These are phyloP conservation scores for Umbilicaria muhlenbergii DNA, from an alignment of 495 filamentous ascomycete genomes.

Conservation along the genomic window DNA sequence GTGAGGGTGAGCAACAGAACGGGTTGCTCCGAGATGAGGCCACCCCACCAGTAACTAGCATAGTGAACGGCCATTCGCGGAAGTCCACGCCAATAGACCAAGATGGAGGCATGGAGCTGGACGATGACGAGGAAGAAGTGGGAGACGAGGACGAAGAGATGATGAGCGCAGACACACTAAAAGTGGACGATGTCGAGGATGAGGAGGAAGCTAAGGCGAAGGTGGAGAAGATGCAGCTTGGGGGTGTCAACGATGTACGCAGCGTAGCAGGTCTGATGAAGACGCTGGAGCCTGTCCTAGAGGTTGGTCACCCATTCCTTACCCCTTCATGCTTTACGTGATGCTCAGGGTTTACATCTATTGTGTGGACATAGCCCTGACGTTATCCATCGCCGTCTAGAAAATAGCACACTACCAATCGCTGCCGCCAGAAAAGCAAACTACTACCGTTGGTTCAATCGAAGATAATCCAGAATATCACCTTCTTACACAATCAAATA, in stretches of 20 bases:
- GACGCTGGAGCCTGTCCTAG: conserved; percentile 56
- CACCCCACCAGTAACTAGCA: conserved; percentile 11
- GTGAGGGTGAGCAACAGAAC: conserved; percentile 36
- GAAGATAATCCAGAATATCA: conserved; percentile 82
- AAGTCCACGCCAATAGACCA: conserved; percentile 20
- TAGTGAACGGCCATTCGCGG: conserved; percentile 15
- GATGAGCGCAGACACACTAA: conserved; percentile 7
- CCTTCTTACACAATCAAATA: conserved; percentile 68
- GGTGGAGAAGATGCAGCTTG: conserved; percentile 65
- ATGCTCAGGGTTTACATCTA: conserved; percentile 27
- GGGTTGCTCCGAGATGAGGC: conserved; percentile 22
- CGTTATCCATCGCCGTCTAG: conserved; percentile 36
- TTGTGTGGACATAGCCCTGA: conserved; percentile 36
- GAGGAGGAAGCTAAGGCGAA: conserved; percentile 55
- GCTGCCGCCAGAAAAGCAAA: conserved; percentile 46
- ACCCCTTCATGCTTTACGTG: conserved; percentile 6
- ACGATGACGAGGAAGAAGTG: conserved; percentile 26
- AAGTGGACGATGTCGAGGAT: conserved; percentile 37
- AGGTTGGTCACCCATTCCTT: conserved; percentile 40
- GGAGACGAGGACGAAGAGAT: conserved; percentile 14
- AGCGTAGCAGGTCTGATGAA: conserved; percentile 64
- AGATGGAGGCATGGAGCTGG: conserved; percentile 32
- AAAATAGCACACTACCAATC: conserved; percentile 63
- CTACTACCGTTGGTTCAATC: conserved; percentile 50
- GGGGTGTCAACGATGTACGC: conserved; percentile 54